Evolutionary conservation across 176 grass and related monocot genomes (phyloP).

Genomic region (Avena eriantha): DNA sequence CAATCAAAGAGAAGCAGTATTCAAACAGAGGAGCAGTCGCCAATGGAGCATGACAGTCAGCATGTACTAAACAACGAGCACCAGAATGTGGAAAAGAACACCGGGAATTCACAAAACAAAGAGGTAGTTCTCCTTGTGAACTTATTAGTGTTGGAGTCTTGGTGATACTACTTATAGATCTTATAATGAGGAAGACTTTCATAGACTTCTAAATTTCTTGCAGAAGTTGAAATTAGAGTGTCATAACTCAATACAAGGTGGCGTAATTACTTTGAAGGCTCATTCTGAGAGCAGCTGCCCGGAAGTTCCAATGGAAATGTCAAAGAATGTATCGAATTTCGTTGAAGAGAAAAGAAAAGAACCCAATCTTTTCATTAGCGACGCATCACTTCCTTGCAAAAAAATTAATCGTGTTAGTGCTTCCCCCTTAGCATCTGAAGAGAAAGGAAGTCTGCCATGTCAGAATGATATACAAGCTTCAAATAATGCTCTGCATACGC

Average conservation of each 20-base stretch:
- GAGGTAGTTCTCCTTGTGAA: slow-evolving; percentile 44
- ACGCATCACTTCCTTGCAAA: slow-evolving; percentile 16
- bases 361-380: slow-evolving; percentile 44
- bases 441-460: slow-evolving; percentile 33
- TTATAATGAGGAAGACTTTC: slow-evolving; percentile 10
- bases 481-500: slow-evolving; percentile 11
- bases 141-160: slow-evolving; percentile 1
- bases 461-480: slow-evolving; percentile 40
- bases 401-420: slow-evolving; percentile 27
- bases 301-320: slow-evolving; percentile 47
- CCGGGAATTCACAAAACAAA: slow-evolving; percentile 15
- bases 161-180: slow-evolving; percentile 21
- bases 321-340: slow-evolving; percentile 51
- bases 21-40: slow-evolving; percentile 28
- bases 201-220: slow-evolving; percentile 23
- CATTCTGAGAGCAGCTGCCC: slow-evolving; percentile 46
- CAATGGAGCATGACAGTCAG: slow-evolving; percentile 15
- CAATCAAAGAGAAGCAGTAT: slow-evolving; percentile 15
- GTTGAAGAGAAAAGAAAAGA: slow-evolving; percentile 56
- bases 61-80: slow-evolving; percentile 34
- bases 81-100: slow-evolving; percentile 31
- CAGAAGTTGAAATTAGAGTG: slow-evolving; percentile 24
- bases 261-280: slow-evolving; percentile 61
- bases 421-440: slow-evolving; percentile 3
- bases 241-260: slow-evolving; percentile 36